Conservation (phyloP, 495 filamentous ascomycete species). For the Ramalina peruviana region DNA sequence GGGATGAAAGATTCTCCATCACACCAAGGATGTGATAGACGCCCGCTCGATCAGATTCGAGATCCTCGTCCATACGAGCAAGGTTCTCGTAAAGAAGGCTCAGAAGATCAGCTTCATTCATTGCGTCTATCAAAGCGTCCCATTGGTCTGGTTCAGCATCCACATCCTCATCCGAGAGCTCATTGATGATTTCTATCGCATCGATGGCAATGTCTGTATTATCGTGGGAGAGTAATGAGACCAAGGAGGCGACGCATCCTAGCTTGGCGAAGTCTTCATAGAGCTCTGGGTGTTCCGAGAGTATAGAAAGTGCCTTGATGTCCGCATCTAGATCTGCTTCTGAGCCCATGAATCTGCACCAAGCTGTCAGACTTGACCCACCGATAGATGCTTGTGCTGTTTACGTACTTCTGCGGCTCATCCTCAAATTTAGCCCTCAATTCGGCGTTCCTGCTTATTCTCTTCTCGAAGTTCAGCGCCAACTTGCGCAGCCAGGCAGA, state of each 20-base stretch:
- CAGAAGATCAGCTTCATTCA: slow-evolving; percentile 70
- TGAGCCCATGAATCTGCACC: slow-evolving; percentile 53
- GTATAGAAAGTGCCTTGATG: slow-evolving; percentile 76
- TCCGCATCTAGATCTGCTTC: slow-evolving; percentile 88
- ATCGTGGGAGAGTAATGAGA: slow-evolving; percentile 77
- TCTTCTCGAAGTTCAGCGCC: slow-evolving; percentile 77
- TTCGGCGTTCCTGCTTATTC: slow-evolving; percentile 85
- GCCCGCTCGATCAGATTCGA: slow-evolving; percentile 66
- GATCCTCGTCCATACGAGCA: slow-evolving; percentile 62
- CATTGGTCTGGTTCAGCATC: slow-evolving; percentile 73
- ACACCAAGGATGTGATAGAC: slow-evolving; percentile 80
- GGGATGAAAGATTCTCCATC: slow-evolving; percentile 74
- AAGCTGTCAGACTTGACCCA: slow-evolving; percentile 8
- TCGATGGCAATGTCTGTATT: slow-evolving; percentile 96
- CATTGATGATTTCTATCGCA: slow-evolving; percentile 76
- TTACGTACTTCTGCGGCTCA: slow-evolving; percentile 67
- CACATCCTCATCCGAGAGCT: slow-evolving; percentile 92
- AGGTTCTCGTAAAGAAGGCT: slow-evolving; percentile 76
- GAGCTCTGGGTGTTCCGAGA: slow-evolving; percentile 74
- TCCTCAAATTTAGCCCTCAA: slow-evolving; percentile 75
- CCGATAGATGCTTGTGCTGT: slow-evolving; percentile 10
- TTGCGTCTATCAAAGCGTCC: slow-evolving; percentile 63
- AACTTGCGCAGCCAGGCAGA: slow-evolving; percentile 67
- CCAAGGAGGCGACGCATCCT: slow-evolving; percentile 61
- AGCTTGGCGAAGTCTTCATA: slow-evolving; percentile 72